These are phyloP conservation scores for Fraxinus ornus DNA, from an alignment of 305 asterid genomes.

Conservation along the genomic window DNA sequence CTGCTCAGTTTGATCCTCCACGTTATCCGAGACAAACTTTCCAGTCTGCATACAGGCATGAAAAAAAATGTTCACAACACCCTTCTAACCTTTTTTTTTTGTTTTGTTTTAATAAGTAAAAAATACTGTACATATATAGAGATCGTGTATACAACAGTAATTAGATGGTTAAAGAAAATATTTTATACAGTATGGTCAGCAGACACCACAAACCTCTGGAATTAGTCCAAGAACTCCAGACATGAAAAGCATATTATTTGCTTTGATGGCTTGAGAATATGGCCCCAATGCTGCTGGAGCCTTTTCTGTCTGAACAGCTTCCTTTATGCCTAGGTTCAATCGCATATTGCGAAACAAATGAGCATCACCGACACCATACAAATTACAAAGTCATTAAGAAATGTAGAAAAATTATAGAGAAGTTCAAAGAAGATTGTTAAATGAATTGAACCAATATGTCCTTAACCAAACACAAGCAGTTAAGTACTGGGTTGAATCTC, in stretches of 20 bases:
- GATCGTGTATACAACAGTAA: neutral
- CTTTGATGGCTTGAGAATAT: slow-evolving; percentile 81
- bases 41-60: slow-evolving; percentile 55
- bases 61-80: slow-evolving; percentile 5
- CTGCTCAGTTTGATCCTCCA: slow-evolving; percentile 95
- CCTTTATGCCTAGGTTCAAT: slow-evolving; percentile 45
- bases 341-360: neutral
- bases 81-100: neutral
- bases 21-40: slow-evolving; percentile 59
- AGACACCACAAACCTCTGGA: slow-evolving; percentile 58
- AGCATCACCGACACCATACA: neutral
- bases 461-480: neutral
- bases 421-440: neutral
- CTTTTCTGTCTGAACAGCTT: slow-evolving; percentile 66
- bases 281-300: slow-evolving; percentile 94
- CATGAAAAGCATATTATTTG: slow-evolving; percentile 60
- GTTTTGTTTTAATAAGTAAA: neutral
- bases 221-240: slow-evolving; percentile 82
- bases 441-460: neutral
- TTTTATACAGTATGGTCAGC: neutral
- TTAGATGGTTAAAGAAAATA: neutral
- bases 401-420: neutral
- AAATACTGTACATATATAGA: neutral
- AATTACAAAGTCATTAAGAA: neutral
- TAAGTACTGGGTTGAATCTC: neutral